Base-by-base conservation (phyloP, 2,329 filamentous ascomycete species). In the Colletotrichum sp. region DNA sequence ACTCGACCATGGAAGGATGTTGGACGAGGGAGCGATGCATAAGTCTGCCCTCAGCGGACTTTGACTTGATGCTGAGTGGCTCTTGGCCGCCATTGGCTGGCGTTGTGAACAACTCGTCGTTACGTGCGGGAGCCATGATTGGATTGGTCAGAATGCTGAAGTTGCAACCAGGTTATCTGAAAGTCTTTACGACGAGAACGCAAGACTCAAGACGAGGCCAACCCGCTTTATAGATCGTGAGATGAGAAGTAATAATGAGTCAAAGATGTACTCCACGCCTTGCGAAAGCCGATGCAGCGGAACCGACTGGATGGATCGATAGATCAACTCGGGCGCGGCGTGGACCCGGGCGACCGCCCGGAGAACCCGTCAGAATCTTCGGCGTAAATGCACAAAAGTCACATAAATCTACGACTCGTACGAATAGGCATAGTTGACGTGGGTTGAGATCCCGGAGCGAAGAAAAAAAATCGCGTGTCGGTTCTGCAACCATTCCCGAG, bases 1-100 rank as follows among this genome's bases (percentile, higher is more conserved):
- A 87, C 12, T 86, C 81, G 6, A 90, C 89, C 65, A 76, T 69
- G 7, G 78, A 77, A 0, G 84, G 84, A 0, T 77, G 72, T 1
- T 78, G 60, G 21, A 80, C 64, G 8, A 85, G 80, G 3, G 83
- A 84, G n/a, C 84, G 83, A 71, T 85, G 83, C 77, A 85, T 77
- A 6, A 85, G 77, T 34, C 57, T 74, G 7, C 78, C 78, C 2
- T 79, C 75, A 3, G 7, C 39, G 3, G 68, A 9, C 18, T 71
- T 55, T 4, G 68, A 4, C 21, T 71, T 74, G 18, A 28, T n/a
- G 16, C 13, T 36, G 18, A 36, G 16, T 13, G 28, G 24, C 7
- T 57, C 34, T 14, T 21, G 65, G 39, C 32, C 4, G 36, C 34
- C 26, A n/a, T 34, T 43, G 12, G 48, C 43, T 24, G 34, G 16